phyloP scores from a whole-genome alignment of 805 yeast genomes.

The Starmerella vitae region DNA sequence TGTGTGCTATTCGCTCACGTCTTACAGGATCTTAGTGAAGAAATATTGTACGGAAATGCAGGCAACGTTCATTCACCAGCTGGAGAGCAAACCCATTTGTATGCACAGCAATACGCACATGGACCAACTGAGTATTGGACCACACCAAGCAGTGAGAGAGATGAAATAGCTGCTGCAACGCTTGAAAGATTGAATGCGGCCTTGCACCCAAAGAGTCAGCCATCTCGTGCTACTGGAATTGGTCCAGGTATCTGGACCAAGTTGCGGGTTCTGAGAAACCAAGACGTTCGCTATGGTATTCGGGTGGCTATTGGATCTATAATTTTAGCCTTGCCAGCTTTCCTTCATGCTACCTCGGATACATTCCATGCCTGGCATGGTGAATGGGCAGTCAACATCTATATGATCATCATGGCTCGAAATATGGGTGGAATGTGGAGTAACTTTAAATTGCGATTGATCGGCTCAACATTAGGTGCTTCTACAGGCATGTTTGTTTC shows the following conservation, averaged over 20 bases:
- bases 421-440: conserved; percentile 73
- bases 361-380: conserved; percentile 54
- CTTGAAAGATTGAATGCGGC: conserved; percentile 14
- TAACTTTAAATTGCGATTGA: conserved; percentile 39
- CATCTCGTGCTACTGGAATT: conserved; percentile 9
- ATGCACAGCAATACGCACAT: neutral
- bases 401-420: conserved; percentile 71
- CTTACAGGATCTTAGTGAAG: conserved; percentile 48
- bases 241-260: conserved; percentile 27
- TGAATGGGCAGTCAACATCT: conserved; percentile 78
- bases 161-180: conserved; percentile 2
- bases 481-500: conserved; percentile 40
- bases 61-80: neutral
- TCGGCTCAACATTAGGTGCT: conserved; percentile 69
- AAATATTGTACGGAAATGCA: conserved; percentile 31
- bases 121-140: neutral
- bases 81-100: no score
- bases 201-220: conserved; percentile 14
- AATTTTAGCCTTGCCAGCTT: conserved; percentile 53
- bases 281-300: conserved; percentile 65
- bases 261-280: conserved; percentile 40
- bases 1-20: conserved; percentile 68
- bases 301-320: conserved; percentile 70
- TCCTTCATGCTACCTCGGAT: conserved; percentile 40
- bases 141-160: neutral